Evolutionary conservation across 257 asterid species (phyloP).

Genomic region (Plantago elongata): DNA sequence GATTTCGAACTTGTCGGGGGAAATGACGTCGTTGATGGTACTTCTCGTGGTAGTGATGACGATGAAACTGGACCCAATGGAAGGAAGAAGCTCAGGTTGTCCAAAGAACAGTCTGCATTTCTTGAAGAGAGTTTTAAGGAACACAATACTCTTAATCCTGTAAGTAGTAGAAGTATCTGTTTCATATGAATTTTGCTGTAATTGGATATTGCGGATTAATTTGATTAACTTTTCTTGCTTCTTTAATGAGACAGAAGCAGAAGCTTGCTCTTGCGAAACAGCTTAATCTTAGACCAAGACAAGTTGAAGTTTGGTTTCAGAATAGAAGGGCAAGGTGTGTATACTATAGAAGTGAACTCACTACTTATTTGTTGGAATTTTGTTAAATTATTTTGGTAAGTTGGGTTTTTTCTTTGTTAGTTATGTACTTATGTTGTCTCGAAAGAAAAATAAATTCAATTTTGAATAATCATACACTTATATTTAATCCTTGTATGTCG

Average conservation of each 20-base stretch:
- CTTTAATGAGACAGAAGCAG: conserved; percentile 49
- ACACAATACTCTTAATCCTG: conserved; percentile 79
- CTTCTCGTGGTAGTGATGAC: conserved; percentile 58
- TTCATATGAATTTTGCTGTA: no score
- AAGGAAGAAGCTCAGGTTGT: conserved; percentile 64
- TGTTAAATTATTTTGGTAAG: conserved; percentile 4
- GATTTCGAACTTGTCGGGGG: conserved; percentile 22
- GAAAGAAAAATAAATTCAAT: no score
- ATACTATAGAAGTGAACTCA: not conserved
- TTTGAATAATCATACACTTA: not conserved
- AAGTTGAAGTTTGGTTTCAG: conserved; percentile 94
- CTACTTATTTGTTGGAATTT: not conserved
- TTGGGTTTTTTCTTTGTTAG: no score
- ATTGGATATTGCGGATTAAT: not conserved
- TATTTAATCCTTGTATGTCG: not conserved
- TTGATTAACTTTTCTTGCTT: not conserved
- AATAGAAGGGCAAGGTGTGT: conserved; percentile 81
- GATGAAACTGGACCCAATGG: conserved; percentile 60
- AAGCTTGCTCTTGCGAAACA: conserved; percentile 77
- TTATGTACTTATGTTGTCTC: no score
- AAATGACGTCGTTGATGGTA: conserved; percentile 45
- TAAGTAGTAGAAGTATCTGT: conserved; percentile 23
- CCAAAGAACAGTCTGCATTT: conserved; percentile 79
- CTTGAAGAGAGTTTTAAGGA: conserved; percentile 85
- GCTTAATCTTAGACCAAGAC: conserved; percentile 78